Evolutionary conservation across 371 early-diverging fungal genomes (phyloP), one percentile per base, ranked within the genome.

Genomic region (Rhizopus arrhizus): DNA sequence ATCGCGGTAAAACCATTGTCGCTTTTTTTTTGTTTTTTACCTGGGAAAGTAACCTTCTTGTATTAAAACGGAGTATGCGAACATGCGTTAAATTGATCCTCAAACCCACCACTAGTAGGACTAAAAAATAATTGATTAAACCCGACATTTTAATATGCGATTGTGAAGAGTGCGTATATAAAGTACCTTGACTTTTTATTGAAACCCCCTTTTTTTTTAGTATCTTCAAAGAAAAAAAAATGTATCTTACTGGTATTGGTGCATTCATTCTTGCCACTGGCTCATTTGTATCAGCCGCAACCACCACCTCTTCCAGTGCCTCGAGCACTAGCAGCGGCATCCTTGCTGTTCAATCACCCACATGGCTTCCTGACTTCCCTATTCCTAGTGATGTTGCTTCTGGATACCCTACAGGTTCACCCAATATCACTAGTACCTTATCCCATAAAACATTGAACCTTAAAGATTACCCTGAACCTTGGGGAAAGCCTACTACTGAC

Each of bases 321-420:
- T 53, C 59, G 22, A 60, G 53, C 15, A 54, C 66, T 41, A 13
- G 42, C 28, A 15, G 9, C 22, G 61, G 63, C 16, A 29, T 75
- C 28, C 62, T 79, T 9, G 66, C 79, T 16, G 72, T 74, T n/a
- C 15, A 58, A 13, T 79, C 79, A 13, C 79, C 79, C 22, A 61
- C 70, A 29, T 79, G 76, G 76, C 56, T 79, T 9, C 74, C 78
- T 16, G 45, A 55, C 11, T 69, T 77, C 50, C 45, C 68, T 33
- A 43, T 38, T 0, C 72, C 74, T 12, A 51, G 62, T 9, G 72
- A 60, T 41, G 78, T 74, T 16, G 65, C 50, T 9, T 60, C 64
- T 11, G 65, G 68, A n/a, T 74, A 75, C 32, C 78, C 72, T 9
- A 68, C 78, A 31, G 66, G 70, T 9, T 40, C 63, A 22, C 49